phyloP scores from a whole-genome alignment of 2,329 filamentous ascomycete species.

The Phaeosphaeriaceae sp. region DNA sequence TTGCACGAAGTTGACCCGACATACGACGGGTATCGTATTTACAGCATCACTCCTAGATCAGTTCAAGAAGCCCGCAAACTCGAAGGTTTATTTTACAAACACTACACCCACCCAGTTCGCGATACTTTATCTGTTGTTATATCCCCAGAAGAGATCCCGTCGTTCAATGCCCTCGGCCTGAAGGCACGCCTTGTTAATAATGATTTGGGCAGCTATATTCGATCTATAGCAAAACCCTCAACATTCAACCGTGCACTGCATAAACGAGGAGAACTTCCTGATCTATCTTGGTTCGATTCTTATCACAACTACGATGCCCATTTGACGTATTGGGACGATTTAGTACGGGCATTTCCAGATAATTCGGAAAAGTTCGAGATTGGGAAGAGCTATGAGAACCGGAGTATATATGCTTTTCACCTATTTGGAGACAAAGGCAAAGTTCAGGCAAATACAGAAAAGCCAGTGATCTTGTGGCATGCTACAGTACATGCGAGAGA shows the following conservation, averaged over 20 bases:
- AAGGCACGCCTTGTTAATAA: constrained; percentile 51
- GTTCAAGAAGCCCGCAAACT: constrained; percentile 22
- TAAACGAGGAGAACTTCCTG: constrained; percentile 40
- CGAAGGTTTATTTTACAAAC: constrained; percentile 17
- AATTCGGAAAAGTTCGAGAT: constrained; percentile 36
- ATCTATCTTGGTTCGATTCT: constrained; percentile 50
- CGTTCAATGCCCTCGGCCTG: constrained; percentile 48
- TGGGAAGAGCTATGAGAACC: constrained; percentile 38
- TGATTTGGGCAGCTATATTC: constrained; percentile 54
- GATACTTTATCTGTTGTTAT: constrained; percentile 44
- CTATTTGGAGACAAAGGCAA: constrained; percentile 32
- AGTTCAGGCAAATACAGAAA: constrained; percentile 16
- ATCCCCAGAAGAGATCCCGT: constrained; percentile 46
- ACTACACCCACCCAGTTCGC: constrained; percentile 29
- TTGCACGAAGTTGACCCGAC: constrained; percentile 8
- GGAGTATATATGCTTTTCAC: constrained; percentile 38
- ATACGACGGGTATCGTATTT: constrained; percentile 30
- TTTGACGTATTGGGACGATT: constrained; percentile 35
- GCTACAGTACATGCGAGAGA: constrained; percentile 44
- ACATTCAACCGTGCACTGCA: constrained; percentile 20
- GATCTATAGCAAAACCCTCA: constrained; percentile 18
- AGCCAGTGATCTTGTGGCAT: constrained; percentile 43
- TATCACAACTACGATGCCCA: constrained; percentile 43
- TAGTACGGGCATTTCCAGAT: constrained; percentile 34
- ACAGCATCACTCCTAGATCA: constrained; percentile 23